Evolutionary conservation across 2,329 filamentous ascomycete genomes (phyloP).

Genomic region (Phialocephala subalpina): DNA sequence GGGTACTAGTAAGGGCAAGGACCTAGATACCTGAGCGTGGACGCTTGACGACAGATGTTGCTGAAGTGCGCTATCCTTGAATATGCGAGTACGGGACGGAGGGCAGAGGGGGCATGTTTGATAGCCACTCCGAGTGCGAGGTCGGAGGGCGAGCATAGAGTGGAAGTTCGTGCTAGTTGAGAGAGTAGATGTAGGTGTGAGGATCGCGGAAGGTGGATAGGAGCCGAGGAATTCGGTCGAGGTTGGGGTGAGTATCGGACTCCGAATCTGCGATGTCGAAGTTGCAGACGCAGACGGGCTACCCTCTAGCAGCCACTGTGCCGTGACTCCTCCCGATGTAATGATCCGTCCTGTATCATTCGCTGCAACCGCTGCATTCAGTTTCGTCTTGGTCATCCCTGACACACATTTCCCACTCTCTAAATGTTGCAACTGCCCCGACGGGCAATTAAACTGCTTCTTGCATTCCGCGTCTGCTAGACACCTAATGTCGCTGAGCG

Average conservation of each 20-base stretch:
- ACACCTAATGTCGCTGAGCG: conserved; percentile 26
- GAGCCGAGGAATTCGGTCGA: conserved; percentile 26
- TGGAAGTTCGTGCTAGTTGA: conserved; percentile 19
- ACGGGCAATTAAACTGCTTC: conserved; percentile 25
- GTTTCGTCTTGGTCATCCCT: conserved; percentile 24
- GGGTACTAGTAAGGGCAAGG: conserved; percentile 16
- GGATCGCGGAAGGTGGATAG: conserved; percentile 24
- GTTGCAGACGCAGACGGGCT: background rate
- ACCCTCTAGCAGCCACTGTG: background rate
- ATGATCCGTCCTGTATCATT: conserved; percentile 12
- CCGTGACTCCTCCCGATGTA: conserved; percentile 8
- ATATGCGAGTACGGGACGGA: conserved; percentile 18
- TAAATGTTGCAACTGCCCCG: conserved; percentile 22
- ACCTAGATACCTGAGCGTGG: conserved; percentile 17
- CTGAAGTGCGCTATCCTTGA: conserved; percentile 21
- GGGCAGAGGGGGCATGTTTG: conserved; percentile 21
- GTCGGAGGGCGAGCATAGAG: conserved; percentile 16
- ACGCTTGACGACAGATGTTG: conserved; percentile 25
- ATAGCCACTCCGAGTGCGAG: conserved; percentile 15
- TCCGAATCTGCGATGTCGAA: conserved; percentile 27
- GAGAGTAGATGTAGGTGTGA: conserved; percentile 23
- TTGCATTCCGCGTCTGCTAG: conserved; percentile 18
- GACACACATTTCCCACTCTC: conserved; percentile 24
- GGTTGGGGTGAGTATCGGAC: conserved; percentile 26
- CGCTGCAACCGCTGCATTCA: conserved; percentile 21